Conservation (phyloP, 306 rosid species). For the Begonia loranthoides region DNA sequence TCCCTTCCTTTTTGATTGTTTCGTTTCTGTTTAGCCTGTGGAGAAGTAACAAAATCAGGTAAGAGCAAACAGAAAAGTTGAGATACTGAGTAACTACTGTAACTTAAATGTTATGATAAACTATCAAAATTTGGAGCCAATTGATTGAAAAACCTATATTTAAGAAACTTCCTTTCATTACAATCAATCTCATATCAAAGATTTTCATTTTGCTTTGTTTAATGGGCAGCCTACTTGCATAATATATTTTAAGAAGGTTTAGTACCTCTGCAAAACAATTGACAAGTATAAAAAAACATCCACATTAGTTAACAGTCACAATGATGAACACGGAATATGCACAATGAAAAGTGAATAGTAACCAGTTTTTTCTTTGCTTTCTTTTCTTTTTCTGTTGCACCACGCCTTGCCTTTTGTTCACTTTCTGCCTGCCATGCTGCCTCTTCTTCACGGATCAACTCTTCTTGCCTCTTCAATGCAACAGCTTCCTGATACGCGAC, state of each 20-base stretch:
- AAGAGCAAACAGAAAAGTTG: too few species aligned
- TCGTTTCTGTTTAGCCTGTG: conserved; percentile 85
- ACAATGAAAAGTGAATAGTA: neutral
- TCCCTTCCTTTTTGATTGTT: conserved; percentile 77
- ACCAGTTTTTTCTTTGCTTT: conserved; percentile 94
- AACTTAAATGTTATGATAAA: neutral
- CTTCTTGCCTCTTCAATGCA: conserved; percentile 97
- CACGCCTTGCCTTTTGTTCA: conserved; percentile 73
- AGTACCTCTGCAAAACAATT: too few species aligned
- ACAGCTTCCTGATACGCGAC: conserved; percentile 99
- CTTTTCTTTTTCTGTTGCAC: conserved; percentile 71
- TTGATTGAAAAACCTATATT: neutral
- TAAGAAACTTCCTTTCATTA: too few species aligned
- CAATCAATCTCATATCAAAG: too few species aligned
- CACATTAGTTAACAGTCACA: too few species aligned
- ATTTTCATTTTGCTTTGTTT: too few species aligned
- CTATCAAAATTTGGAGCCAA: neutral
- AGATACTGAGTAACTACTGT: too few species aligned
- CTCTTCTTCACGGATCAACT: conserved; percentile 99
- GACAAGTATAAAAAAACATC: too few species aligned
- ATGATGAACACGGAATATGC: too few species aligned
- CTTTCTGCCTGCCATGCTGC: conserved; percentile 92
- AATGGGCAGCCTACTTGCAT: too few species aligned
- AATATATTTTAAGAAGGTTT: too few species aligned
- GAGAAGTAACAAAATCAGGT: conserved; percentile 8